Evolutionary conservation across 2,329 filamentous ascomycete genomes (phyloP), one percentile per base, ranked within the genome.

Genomic region (Lasiodiplodia gonubiensis): DNA sequence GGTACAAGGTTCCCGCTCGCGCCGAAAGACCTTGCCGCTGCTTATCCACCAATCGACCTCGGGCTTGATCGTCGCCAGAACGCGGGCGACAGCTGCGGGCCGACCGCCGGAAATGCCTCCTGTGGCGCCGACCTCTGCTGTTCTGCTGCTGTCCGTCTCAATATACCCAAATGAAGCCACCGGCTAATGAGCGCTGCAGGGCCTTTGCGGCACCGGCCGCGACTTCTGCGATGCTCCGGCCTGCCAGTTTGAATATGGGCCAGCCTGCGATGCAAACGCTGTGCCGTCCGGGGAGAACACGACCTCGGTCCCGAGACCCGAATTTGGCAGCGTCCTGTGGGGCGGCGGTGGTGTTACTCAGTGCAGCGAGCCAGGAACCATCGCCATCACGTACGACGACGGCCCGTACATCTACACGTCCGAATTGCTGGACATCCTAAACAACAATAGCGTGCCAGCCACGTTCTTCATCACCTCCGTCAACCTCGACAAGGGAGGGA

Each of bases 341-440:
- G 88, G 88, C 23, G 81, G 85, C 39, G 81, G 76, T 11, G 84
- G 85, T 25, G 86, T 90, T 68, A 86, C 86, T 71, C 78, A 82
- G 69, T 88, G 86, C 70, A 78, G 77, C 21, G 80, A 80, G 3
- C 80, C 83, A 2, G 86, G 88, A 59, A 86, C 86, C 12, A 83
- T 91, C 71, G 89, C 89, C 21, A 75, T 91, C 67, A 91, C 88
- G 0, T 91, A 86, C 71, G 89, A 91, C 71, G 89, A 91, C 74
- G 89, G 89, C 0, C 89, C 89, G 21, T 86, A 86, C 70, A 76
- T 82, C 25, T 90, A 88, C 75, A 91, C 89, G 1, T 78, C 79
- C 48, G 84, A 88, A 68, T 82, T 91, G 11, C 81, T 91, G 16
- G 86, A 90, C 72, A 80, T 89, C 63, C 82, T 91, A 53, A 82